phyloP scores from a whole-genome alignment of 352 stramenopile genomes.

The Globisporangium cederbergense region DNA sequence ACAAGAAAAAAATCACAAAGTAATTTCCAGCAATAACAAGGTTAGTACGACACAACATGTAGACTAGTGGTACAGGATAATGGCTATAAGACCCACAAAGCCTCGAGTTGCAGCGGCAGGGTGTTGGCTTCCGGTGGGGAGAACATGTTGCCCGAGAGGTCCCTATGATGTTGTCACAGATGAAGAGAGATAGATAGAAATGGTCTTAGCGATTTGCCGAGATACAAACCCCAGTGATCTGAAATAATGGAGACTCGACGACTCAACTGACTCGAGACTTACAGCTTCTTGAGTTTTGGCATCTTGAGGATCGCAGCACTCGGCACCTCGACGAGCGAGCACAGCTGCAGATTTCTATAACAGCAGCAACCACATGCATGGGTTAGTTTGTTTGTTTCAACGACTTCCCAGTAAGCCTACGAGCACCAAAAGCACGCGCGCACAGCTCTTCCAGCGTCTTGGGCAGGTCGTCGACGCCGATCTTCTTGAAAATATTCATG shows the following conservation, averaged over 20 bases:
- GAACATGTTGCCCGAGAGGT: conserved; percentile 26
- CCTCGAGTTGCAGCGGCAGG: conserved; percentile 24
- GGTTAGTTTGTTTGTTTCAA: no score
- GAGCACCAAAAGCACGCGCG: background rate
- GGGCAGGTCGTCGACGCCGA: conserved; percentile 12
- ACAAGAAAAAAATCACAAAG: background rate
- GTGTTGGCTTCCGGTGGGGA: conserved; percentile 11
- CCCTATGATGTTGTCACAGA: conserved; percentile 4
- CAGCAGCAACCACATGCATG: background rate
- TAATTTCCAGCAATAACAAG: background rate
- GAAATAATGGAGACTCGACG: background rate
- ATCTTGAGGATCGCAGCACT: conserved; percentile 25
- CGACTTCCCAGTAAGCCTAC: background rate
- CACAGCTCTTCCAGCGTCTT: conserved; percentile 21
- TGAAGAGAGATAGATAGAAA: background rate
- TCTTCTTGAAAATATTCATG: conserved; percentile 22
- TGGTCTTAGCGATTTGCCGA: background rate
- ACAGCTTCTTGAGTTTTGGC: conserved; percentile 33
- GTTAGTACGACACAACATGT: background rate
- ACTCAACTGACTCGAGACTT: background rate
- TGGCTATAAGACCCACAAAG: conserved; percentile 11
- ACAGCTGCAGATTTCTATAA: conserved; percentile 22
- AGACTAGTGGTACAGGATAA: background rate
- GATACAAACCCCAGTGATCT: background rate
- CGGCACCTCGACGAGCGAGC: conserved; percentile 30